phyloP scores from a whole-genome alignment of 2,329 filamentous ascomycete genomes.

The Colletotrichum sp. region DNA sequence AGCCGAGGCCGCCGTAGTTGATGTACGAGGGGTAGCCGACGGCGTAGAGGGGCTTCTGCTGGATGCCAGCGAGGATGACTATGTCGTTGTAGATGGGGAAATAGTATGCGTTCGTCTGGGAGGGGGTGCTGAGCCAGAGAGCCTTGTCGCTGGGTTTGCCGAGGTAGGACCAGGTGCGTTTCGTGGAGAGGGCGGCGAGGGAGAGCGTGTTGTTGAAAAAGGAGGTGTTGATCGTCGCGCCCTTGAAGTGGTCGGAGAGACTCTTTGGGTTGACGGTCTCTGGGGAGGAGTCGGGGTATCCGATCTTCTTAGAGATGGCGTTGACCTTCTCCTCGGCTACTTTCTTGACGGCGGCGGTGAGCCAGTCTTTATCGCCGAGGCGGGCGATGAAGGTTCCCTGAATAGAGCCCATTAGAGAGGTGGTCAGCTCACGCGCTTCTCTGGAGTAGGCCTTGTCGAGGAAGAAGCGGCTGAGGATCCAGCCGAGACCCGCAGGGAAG shows the following conservation, averaged over 20 bases:
- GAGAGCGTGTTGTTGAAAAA: slow-evolving; percentile 65
- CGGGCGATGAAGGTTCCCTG: slow-evolving; percentile 70
- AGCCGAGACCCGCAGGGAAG: slow-evolving; percentile 54
- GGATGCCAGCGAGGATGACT: slow-evolving; percentile 71
- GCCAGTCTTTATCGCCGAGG: slow-evolving; percentile 65
- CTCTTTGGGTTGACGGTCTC: slow-evolving; percentile 62
- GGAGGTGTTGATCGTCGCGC: slow-evolving; percentile 53
- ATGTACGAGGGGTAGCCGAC: slow-evolving; percentile 67
- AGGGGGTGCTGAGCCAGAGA: slow-evolving; percentile 63
- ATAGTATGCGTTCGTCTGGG: slow-evolving; percentile 70
- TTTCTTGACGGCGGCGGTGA: slow-evolving; percentile 63
- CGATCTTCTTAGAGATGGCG: slow-evolving; percentile 71
- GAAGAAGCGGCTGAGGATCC: slow-evolving; percentile 75
- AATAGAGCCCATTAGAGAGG: slow-evolving; percentile 73
- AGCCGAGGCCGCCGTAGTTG: slow-evolving; percentile 70
- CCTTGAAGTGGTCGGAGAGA: slow-evolving; percentile 61
- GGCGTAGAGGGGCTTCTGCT: slow-evolving; percentile 69
- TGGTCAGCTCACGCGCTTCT: slow-evolving; percentile 68
- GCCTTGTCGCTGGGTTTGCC: slow-evolving; percentile 64
- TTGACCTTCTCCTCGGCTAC: slow-evolving; percentile 68
- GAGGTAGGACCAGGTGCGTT: slow-evolving; percentile 59
- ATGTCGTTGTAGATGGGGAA: slow-evolving; percentile 69
- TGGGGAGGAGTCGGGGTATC: slow-evolving; percentile 67
- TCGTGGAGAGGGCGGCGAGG: slow-evolving; percentile 50
- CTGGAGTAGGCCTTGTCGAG: slow-evolving; percentile 71